Percentiles rank a stretch among this genome's conserved stretches.
Conservation (phyloP, 177 flowering plant species). For the Vitis hybrid region DNA sequence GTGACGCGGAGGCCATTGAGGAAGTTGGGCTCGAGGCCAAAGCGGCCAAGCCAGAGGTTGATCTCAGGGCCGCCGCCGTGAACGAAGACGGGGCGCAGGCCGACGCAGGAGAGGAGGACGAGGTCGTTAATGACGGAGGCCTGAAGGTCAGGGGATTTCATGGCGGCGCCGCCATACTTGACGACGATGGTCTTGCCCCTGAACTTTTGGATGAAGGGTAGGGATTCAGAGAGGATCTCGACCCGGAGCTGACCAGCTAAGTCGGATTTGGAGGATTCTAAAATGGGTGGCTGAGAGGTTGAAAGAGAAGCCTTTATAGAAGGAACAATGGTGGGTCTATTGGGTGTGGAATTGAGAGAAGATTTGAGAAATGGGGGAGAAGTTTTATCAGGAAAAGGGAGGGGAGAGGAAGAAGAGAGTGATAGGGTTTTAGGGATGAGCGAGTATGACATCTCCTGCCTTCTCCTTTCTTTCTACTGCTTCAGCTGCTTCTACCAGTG, state of each 20-base stretch:
- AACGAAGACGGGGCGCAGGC: constrained; percentile 81
- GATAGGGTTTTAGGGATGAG: not conserved
- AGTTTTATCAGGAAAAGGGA: not conserved
- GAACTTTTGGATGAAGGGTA: constrained; percentile 90
- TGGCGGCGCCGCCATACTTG: constrained; percentile 97
- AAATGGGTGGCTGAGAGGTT: not conserved
- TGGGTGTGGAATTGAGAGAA: not conserved
- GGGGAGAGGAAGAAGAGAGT: not conserved
- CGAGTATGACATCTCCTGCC: too few species aligned
- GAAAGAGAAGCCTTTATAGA: constrained; percentile 2
- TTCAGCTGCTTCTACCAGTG: too few species aligned
- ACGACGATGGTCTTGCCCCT: constrained; percentile 88
- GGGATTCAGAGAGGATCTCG: constrained; percentile 81
- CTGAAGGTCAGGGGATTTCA: constrained; percentile 71
- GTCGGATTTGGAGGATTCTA: not conserved
- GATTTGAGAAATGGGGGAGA: constrained; percentile 4
- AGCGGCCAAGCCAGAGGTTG: constrained; percentile 58
- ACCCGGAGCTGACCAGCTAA: constrained; percentile 53
- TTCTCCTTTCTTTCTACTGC: too few species aligned
- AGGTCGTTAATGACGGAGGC: constrained; percentile 82
- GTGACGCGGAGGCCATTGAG: constrained; percentile 89
- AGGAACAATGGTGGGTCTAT: not conserved
- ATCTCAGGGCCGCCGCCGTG: constrained; percentile 96
- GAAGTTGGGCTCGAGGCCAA: constrained; percentile 58
- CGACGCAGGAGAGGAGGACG: constrained; percentile 85